Percentiles rank a stretch among this genome's conserved stretches.
Evolutionary conservation across 768 basidiomycete species (phyloP).

Genomic region (Terana coerulea): DNA sequence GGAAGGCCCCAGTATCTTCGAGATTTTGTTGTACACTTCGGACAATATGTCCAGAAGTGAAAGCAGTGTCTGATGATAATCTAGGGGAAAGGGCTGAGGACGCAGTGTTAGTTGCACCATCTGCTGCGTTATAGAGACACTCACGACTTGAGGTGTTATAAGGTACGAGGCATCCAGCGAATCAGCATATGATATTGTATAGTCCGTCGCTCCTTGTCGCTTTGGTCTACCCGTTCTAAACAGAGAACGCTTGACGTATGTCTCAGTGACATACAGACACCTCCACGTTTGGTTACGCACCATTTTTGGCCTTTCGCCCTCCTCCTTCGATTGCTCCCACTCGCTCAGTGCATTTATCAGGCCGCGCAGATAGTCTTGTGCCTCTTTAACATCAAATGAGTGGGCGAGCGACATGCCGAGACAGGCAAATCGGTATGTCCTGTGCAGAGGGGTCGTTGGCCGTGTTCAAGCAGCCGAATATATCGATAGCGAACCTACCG

Average conservation of each 20-base stretch:
- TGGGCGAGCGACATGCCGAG: conserved; percentile 85
- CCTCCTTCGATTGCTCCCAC: conserved; percentile 77
- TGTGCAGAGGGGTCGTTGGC: conserved; percentile 25
- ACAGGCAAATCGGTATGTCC: conserved; percentile 78
- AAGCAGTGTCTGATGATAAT: conserved; percentile 86
- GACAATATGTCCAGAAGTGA: conserved; percentile 87
- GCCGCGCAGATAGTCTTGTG: conserved; percentile 75
- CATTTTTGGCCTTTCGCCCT: conserved; percentile 70
- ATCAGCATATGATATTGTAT: conserved; percentile 57
- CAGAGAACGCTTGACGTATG: conserved; percentile 39
- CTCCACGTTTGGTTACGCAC: conserved; percentile 33
- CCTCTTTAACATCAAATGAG: conserved; percentile 75
- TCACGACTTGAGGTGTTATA: conserved; percentile 68
- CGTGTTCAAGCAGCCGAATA: not conserved
- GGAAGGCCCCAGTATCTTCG: conserved; percentile 77
- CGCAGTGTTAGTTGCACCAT: no score
- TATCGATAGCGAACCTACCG: conserved; percentile 41
- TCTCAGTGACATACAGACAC: not conserved
- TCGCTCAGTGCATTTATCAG: conserved; percentile 69
- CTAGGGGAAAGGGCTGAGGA: conserved; percentile 76
- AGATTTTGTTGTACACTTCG: conserved; percentile 86
- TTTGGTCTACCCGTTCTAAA: conserved; percentile 59
- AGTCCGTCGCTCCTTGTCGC: conserved; percentile 57
- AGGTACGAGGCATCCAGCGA: conserved; percentile 66
- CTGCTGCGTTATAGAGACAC: conserved; percentile 21